Evolutionary conservation across 495 filamentous ascomycete species (phyloP).

Genomic region (Hypoxylon cercidicola): DNA sequence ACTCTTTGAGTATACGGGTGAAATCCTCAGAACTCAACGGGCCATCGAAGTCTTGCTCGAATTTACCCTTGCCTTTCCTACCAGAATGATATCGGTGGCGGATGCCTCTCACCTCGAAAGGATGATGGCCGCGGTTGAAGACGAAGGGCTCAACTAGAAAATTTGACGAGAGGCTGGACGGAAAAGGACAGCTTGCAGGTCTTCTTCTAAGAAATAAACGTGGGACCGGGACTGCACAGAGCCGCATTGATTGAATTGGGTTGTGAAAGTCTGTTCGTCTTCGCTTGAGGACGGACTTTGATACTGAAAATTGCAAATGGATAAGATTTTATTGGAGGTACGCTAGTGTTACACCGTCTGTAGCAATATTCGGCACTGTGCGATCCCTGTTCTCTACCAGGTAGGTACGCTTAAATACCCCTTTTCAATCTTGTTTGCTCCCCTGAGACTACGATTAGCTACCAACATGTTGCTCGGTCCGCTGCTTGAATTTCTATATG

Average conservation of each 20-base stretch:
- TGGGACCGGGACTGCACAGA: slow-evolving; percentile 1
- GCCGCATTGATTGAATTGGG: slow-evolving; percentile 15
- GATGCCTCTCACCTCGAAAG: slow-evolving; percentile 5
- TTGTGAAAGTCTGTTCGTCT: background rate
- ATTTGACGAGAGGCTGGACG: slow-evolving; percentile 5
- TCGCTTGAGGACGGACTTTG: background rate
- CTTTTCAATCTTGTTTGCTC: too few relatives aligned
- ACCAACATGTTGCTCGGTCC: too few relatives aligned
- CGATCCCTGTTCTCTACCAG: background rate
- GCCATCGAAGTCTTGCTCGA: background rate
- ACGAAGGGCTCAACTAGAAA: slow-evolving; percentile 7
- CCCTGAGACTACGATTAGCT: too few relatives aligned
- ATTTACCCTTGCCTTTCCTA: background rate
- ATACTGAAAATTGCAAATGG: slow-evolving; percentile 28
- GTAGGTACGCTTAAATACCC: too few relatives aligned
- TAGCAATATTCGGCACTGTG: slow-evolving; percentile 11
- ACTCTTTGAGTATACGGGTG: background rate
- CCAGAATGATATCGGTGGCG: background rate
- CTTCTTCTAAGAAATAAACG: slow-evolving; percentile 11
- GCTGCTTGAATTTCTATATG: too few relatives aligned
- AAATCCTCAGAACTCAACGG: background rate
- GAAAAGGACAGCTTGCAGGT: background rate
- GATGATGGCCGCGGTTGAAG: background rate
- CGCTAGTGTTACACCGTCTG: slow-evolving; percentile 3
- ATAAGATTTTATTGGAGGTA: slow-evolving; percentile 29